Conservation (phyloP, 2,329 filamentous ascomycete species). For the Fusarium albidum region DNA sequence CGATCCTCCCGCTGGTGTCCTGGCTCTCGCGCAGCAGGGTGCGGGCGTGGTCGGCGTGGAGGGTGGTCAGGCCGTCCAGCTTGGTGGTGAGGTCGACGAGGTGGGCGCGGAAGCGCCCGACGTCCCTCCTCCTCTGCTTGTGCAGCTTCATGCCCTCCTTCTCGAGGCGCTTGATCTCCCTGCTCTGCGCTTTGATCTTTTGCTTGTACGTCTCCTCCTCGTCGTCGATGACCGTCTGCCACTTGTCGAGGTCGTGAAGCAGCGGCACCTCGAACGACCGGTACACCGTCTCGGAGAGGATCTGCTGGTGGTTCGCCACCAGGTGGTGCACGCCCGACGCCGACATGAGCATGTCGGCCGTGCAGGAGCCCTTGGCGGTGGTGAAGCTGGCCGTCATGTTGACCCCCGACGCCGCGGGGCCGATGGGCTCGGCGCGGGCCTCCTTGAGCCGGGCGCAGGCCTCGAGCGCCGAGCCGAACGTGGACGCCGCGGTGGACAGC, state of each 20-base stretch:
- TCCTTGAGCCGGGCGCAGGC: constrained; percentile 74
- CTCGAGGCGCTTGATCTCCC: constrained; percentile 70
- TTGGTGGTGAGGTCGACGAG: constrained; percentile 69
- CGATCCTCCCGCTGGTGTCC: constrained; percentile 68
- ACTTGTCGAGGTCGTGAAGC: constrained; percentile 73
- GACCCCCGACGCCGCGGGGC: constrained; percentile 43
- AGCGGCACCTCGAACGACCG: constrained; percentile 73
- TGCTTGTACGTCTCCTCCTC: constrained; percentile 68
- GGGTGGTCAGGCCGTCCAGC: constrained; percentile 67
- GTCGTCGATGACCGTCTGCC: constrained; percentile 69
- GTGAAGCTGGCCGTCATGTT: constrained; percentile 59
- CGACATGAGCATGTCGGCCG: constrained; percentile 68
- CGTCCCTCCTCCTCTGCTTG: constrained; percentile 66
- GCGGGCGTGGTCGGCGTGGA: constrained; percentile 69
- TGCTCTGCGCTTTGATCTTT: constrained; percentile 61
- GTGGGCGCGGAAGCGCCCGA: constrained; percentile 68
- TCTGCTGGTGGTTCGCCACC: constrained; percentile 75
- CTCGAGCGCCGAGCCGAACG: constrained; percentile 71
- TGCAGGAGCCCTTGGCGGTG: constrained; percentile 59
- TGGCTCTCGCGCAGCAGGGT: constrained; percentile 69
- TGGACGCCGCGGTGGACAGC: constrained; percentile 67
- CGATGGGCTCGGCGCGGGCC: constrained; percentile 66
- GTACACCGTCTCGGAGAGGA: constrained; percentile 74
- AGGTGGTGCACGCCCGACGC: constrained; percentile 72
- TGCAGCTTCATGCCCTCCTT: constrained; percentile 71